A percentile compares a stretch with the other conserved stretches of the same genome.
phyloP scores from a whole-genome alignment of 768 basidiomycete genomes.

The Xanthoconium purpureum region DNA sequence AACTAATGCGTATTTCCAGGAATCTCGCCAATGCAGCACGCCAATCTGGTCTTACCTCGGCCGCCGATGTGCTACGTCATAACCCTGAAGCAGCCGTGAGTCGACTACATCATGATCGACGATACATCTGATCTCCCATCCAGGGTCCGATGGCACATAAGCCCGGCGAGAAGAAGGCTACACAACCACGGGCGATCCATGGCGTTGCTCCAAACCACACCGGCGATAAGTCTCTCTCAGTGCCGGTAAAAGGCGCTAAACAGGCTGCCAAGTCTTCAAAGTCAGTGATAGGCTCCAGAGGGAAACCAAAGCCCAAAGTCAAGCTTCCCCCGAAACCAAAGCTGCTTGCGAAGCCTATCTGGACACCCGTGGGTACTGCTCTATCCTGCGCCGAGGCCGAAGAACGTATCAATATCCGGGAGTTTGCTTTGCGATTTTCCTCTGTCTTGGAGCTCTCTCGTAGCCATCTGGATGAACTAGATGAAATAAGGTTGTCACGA shows the following conservation, averaged over 20 bases:
- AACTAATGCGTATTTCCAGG: conserved; percentile 24
- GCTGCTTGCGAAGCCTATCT: conserved; percentile 46
- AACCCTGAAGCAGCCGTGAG: conserved; percentile 34
- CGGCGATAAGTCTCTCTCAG: conserved; percentile 10
- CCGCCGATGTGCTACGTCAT: conserved; percentile 35
- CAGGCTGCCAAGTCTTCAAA: conserved; percentile 7
- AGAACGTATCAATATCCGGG: conserved; percentile 67
- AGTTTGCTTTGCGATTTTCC: conserved; percentile 67
- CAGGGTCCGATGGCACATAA: conserved; percentile 31
- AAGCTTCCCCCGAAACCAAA: conserved; percentile 33
- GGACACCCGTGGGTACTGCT: conserved; percentile 47
- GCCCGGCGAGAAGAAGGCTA: conserved; percentile 18
- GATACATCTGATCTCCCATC: conserved; percentile 8
- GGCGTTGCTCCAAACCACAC: neutral
- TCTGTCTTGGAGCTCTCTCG: conserved; percentile 46
- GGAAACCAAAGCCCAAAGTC: conserved; percentile 21
- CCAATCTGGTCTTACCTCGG: conserved; percentile 38
- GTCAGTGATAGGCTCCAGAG: conserved; percentile 13
- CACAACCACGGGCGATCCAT: conserved; percentile 9
- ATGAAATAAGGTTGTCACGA: conserved; percentile 42
- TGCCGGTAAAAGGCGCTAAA: conserved; percentile 9
- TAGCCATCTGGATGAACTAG: conserved; percentile 62
- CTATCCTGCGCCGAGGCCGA: conserved; percentile 49
- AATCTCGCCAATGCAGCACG: conserved; percentile 39
- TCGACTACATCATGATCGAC: neutral